phyloP scores from a whole-genome alignment of 208 protist genomes.

The Borovskyia barvae region DNA sequence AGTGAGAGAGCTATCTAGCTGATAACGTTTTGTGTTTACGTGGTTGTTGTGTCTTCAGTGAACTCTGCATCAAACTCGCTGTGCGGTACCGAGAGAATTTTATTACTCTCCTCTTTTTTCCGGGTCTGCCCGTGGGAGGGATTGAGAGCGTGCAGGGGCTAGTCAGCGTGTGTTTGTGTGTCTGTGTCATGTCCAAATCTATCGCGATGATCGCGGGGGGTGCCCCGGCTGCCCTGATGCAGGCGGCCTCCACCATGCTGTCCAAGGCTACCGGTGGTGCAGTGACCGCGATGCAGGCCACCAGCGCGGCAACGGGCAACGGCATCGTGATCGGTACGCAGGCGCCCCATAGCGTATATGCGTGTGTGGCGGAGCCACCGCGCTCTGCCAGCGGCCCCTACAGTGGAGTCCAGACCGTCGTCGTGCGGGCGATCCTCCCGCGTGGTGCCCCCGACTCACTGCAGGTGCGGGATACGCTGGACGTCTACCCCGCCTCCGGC shows the following conservation, averaged over 20 bases:
- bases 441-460: conserved; percentile 41
- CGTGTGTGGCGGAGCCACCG: conserved; percentile 45
- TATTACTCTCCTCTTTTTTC: neutral
- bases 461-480: conserved; percentile 74
- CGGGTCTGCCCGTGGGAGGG: neutral
- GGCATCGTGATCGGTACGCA: conserved; percentile 66
- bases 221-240: conserved; percentile 57
- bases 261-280: conserved; percentile 61
- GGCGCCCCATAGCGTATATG: conserved; percentile 58
- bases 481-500: conserved; percentile 67
- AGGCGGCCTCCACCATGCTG: conserved; percentile 57
- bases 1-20: too few species aligned
- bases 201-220: conserved; percentile 57
- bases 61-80: too few species aligned
- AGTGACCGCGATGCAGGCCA: conserved; percentile 36
- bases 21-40: too few species aligned
- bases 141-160: neutral
- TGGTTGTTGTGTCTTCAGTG: too few species aligned
- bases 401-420: conserved; percentile 49
- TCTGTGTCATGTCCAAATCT: conserved; percentile 59
- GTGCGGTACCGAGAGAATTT: too few species aligned
- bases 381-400: conserved; percentile 33
- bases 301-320: conserved; percentile 36
- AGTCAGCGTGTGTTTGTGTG: neutral
- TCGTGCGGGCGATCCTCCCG: conserved; percentile 77